Evolutionary conservation across 306 rosid genomes (phyloP).

Genomic region (Vigna nakashimae): DNA sequence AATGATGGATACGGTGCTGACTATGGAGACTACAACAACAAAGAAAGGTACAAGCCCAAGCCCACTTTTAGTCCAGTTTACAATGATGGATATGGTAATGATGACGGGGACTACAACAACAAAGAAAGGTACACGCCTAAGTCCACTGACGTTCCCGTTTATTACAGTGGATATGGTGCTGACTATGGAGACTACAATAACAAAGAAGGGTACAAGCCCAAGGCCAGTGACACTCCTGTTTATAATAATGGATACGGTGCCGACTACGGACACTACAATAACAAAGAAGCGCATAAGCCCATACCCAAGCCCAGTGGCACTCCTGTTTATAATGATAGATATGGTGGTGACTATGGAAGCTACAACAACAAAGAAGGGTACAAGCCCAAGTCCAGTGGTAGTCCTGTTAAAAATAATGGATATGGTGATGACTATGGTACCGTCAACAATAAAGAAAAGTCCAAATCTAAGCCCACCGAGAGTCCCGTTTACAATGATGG

Average conservation of each 20-base stretch:
- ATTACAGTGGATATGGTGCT: neutral
- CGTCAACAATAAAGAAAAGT: constrained; percentile 24
- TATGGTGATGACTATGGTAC: neutral
- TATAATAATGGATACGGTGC: neutral
- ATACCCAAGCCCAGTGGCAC: neutral
- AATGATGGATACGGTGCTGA: neutral
- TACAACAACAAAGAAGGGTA: constrained; percentile 21
- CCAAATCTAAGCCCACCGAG: neutral
- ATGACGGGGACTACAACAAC: neutral
- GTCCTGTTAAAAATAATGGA: neutral
- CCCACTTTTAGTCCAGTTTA: too few relatives aligned
- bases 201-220: neutral
- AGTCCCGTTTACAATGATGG: neutral
- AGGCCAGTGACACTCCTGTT: too few relatives aligned
- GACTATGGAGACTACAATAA: constrained; percentile 16
- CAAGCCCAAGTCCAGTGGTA: neutral
- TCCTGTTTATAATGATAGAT: neutral
- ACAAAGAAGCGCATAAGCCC: constrained; percentile 38
- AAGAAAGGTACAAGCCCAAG: neutral
- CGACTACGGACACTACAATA: neutral
- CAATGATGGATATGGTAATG: neutral
- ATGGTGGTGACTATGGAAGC: neutral
- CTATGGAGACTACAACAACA: constrained; percentile 17
- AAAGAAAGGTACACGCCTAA: neutral
- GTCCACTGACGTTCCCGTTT: too few relatives aligned